A percentile compares a stretch with the other conserved stretches of the same genome.
Conservation (phyloP, 768 basidiomycete species). For the Termitomyces sp. region DNA sequence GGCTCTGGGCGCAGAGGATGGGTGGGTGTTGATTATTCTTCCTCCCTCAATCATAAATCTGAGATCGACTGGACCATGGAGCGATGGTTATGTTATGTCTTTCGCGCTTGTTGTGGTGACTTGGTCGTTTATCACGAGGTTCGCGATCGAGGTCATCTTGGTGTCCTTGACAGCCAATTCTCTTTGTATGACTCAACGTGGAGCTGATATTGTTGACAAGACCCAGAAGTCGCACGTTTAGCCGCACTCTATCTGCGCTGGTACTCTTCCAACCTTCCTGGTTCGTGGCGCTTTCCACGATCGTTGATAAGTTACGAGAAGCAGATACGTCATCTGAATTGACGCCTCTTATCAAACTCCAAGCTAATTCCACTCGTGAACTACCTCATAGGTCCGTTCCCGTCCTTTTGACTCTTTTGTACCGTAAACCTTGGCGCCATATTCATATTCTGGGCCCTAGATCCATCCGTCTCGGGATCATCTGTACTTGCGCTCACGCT, state of each 20-base stretch:
- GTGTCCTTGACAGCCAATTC: not conserved
- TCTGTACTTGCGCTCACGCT: conserved; percentile 81
- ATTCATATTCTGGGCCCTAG: conserved; percentile 66
- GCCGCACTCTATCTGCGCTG: conserved; percentile 73
- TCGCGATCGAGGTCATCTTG: not conserved
- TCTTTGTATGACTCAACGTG: conserved; percentile 43
- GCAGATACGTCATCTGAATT: no score
- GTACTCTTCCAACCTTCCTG: conserved; percentile 70
- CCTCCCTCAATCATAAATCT: not conserved
- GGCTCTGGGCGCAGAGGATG: conserved; percentile 88
- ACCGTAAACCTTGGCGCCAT: not conserved
- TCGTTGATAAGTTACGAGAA: not conserved
- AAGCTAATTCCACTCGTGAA: conserved; percentile 42
- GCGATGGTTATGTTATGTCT: conserved; percentile 58
- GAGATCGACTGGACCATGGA: conserved; percentile 15
- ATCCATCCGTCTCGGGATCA: conserved; percentile 74
- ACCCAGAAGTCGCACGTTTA: conserved; percentile 73
- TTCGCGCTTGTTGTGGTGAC: conserved; percentile 49
- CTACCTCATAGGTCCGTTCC: conserved; percentile 32
- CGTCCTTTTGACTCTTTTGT: not conserved
- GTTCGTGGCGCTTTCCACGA: conserved; percentile 18
- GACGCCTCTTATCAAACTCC: not conserved
- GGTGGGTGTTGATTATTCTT: conserved; percentile 32
- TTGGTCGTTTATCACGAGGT: not conserved
- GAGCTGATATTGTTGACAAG: conserved; percentile 76